Evolutionary conservation across 2,329 filamentous ascomycete species (phyloP), one percentile per base, ranked within the genome.

Genomic region (Fusarium tjaetaba): DNA sequence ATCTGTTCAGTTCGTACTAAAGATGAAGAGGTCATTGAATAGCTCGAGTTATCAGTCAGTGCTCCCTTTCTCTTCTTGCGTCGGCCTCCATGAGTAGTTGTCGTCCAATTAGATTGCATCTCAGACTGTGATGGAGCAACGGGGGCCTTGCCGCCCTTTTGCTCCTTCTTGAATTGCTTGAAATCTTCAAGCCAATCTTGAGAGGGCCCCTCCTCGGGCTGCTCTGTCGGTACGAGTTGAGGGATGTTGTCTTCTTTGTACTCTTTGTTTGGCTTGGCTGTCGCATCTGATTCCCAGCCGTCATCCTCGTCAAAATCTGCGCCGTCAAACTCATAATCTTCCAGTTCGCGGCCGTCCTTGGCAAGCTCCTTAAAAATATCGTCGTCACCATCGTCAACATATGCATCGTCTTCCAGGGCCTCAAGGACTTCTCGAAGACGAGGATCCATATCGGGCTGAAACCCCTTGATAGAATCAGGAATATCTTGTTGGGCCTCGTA

Each of bases 381-480:
- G n/a, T 96, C 94, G 41, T 96, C 90, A 28, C 95, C 93, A 39
- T 96, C 90, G 11, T 93, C 96, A 4, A 99, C 95, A 79, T 94
- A 99, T 5, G 93, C 96, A 30, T 99, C 96, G 79, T 99, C 96
- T 55, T 99, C 96, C 36, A 99, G 85, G 16, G 96, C 96, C 83
- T 98, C 95, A 30, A 99, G 84, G 10, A 95, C 95, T 82, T 99
- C 96, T 51, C 96, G 89, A 75, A 99, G 82, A 43, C 96, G 88
- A 5, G 95, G 95, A 79, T 99, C 97, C 96, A 99, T 98, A 80
- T 98, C 95, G 11, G 97, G 96, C 82, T 99, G 93, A 82, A 99
- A 97, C 0, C 96, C 96, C 6, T 93, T 92, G 78, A 99, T 93
- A 13, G 91, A 91, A 83, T 99, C 96, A 2, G 96, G 96, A 2